Percentiles rank a stretch among this genome's conserved stretches.
Evolutionary conservation across 2,329 filamentous ascomycete genomes (phyloP).

Genomic region (Phyllosticta citrichinensis): DNA sequence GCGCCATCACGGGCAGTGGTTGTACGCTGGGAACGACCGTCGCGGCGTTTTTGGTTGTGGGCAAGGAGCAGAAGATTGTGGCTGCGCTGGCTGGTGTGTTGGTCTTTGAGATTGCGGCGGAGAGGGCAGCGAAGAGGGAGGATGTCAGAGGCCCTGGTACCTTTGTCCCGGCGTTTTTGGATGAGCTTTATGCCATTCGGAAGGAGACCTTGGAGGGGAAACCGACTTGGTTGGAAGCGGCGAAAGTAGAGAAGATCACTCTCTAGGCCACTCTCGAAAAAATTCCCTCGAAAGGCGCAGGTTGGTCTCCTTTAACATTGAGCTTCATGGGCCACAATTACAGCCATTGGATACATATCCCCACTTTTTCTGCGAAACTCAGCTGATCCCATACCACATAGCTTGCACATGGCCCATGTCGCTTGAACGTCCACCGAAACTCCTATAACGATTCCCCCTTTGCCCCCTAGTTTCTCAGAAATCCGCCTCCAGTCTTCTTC

Average conservation of each 20-base stretch:
- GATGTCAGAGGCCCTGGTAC: slow-evolving; percentile 72
- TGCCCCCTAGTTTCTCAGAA: slow-evolving; percentile 16
- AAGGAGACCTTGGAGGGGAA: neutral
- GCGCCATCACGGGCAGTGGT: slow-evolving; percentile 62
- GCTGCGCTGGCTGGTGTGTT: slow-evolving; percentile 64
- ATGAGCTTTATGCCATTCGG: slow-evolving; percentile 43
- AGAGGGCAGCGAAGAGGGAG: slow-evolving; percentile 47
- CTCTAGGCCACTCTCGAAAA: neutral
- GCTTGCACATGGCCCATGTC: too few species aligned
- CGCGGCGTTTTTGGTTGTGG: neutral
- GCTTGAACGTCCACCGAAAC: neutral
- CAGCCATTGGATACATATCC: neutral
- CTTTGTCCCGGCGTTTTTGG: slow-evolving; percentile 77
- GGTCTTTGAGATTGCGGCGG: slow-evolving; percentile 69
- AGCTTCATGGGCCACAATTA: too few species aligned
- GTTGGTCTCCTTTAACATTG: too few species aligned
- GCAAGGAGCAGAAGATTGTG: slow-evolving; percentile 17
- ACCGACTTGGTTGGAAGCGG: neutral
- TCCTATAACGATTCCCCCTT: too few species aligned
- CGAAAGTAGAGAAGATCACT: neutral
- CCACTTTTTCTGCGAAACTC: too few species aligned
- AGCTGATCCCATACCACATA: too few species aligned
- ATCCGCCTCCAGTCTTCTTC: slow-evolving; percentile 20
- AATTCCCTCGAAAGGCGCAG: neutral
- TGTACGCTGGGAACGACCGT: slow-evolving; percentile 78